Percentiles rank a stretch among this genome's conserved stretches.
Conservation (phyloP, 78 protist species). For the Dictyostelium intermedium region DNA sequence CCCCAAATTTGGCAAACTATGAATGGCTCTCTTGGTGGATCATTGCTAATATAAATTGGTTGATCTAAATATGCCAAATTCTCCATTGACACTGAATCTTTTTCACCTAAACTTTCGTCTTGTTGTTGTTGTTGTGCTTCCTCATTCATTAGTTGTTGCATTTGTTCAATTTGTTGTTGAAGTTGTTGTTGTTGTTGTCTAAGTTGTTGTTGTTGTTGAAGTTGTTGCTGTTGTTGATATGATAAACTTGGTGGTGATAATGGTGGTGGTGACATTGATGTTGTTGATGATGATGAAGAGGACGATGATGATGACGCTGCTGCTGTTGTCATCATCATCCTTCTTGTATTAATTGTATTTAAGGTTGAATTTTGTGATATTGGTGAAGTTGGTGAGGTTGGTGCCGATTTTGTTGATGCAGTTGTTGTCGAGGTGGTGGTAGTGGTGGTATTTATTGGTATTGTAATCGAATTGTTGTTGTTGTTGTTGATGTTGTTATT, state of each 20-base stretch:
- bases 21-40: background rate
- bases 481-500: background rate
- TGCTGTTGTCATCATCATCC: background rate
- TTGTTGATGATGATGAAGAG: background rate
- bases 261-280: background rate
- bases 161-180: background rate
- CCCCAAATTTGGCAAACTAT: slow-evolving; percentile 9
- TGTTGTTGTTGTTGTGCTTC: background rate
- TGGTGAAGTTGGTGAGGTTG: background rate
- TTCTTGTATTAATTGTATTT: background rate
- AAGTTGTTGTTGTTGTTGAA: background rate
- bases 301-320: background rate
- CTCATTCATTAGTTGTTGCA: background rate
- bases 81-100: background rate
- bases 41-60: background rate
- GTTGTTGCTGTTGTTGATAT: background rate
- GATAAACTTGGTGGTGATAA: background rate
- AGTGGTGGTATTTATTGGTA: background rate
- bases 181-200: slow-evolving; percentile 11
- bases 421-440: background rate
- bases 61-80: background rate
- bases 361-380: background rate
- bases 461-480: background rate
- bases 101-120: background rate
- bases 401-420: background rate